Percentiles rank a stretch among this genome's conserved stretches.
These are phyloP conservation scores for Ganoderma leucocontextum DNA, from an alignment of 1,284 basidiomycete genomes.

Conservation along the genomic window DNA sequence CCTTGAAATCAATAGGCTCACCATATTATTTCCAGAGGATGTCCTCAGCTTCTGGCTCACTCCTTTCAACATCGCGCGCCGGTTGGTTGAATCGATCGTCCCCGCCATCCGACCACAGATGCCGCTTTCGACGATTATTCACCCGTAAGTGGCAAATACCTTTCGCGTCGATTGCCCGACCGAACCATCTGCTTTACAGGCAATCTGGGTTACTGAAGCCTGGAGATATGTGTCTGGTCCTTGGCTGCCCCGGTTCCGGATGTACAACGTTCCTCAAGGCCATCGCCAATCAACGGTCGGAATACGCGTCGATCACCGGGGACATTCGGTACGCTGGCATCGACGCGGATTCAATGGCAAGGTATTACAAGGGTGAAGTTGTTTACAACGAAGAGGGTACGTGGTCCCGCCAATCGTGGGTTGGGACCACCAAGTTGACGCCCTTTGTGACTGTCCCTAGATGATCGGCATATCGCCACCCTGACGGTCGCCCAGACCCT, in stretches of 20 bases:
- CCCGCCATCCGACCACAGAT: constrained; percentile 59
- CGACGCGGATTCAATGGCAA: constrained; percentile 67
- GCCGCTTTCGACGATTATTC: constrained; percentile 65
- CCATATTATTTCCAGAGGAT: constrained; percentile 56
- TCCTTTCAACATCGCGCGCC: constrained; percentile 61
- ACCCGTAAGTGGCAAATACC: constrained; percentile 61
- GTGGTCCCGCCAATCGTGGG: constrained; percentile 19
- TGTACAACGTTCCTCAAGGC: constrained; percentile 84
- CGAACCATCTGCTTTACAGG: constrained; percentile 46
- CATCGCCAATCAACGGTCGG: constrained; percentile 75
- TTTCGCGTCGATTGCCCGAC: not conserved
- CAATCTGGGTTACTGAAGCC: constrained; percentile 80
- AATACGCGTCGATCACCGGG: constrained; percentile 68
- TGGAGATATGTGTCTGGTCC: constrained; percentile 67
- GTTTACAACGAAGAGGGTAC: constrained; percentile 83
- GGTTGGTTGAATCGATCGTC: constrained; percentile 55
- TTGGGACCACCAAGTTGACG: not conserved
- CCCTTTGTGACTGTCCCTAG: constrained; percentile 44
- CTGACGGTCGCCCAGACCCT: constrained; percentile 80
- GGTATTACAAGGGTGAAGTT: constrained; percentile 83
- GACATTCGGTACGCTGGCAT: constrained; percentile 81
- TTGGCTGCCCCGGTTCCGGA: constrained; percentile 85
- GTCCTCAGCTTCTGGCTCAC: constrained; percentile 60
- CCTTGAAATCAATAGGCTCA: not conserved
- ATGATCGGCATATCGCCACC: constrained; percentile 81